These are phyloP conservation scores for Aurantiochytrium sp. DNA, from an alignment of 108 stramenopile genomes.

Conservation along the genomic window DNA sequence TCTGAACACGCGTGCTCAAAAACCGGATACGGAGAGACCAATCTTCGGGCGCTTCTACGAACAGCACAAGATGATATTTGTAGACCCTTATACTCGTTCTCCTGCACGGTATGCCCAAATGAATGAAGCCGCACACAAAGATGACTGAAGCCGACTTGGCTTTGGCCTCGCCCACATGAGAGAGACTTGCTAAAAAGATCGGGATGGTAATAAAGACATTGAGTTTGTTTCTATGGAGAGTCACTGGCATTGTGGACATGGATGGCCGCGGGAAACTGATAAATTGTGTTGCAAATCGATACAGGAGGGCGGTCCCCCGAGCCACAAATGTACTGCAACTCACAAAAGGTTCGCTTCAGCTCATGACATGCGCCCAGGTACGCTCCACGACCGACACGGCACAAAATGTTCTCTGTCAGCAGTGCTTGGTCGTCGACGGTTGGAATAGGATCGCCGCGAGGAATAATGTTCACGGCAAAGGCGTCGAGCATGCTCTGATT, in stretches of 20 bases:
- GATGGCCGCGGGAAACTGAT: neutral
- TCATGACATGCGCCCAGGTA: neutral
- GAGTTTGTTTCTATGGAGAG: neutral
- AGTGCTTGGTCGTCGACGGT: conserved; percentile 50
- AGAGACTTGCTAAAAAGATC: too few relatives aligned
- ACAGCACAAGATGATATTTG: too few relatives aligned
- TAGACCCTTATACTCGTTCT: too few relatives aligned
- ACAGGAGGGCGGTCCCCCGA: conserved; percentile 10
- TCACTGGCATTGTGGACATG: neutral
- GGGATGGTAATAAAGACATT: neutral
- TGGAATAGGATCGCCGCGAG: conserved; percentile 62
- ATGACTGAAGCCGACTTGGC: too few relatives aligned
- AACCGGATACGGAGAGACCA: too few relatives aligned
- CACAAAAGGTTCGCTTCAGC: neutral
- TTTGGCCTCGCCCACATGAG: too few relatives aligned
- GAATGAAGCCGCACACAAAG: too few relatives aligned
- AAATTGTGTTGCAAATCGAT: neutral
- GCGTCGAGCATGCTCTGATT: conserved; percentile 47
- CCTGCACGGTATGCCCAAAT: too few relatives aligned
- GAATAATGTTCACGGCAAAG: conserved; percentile 71
- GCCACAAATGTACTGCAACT: conserved; percentile 8
- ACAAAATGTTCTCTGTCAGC: neutral
- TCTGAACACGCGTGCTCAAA: too few relatives aligned
- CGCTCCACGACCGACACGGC: neutral
- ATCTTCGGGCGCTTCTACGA: too few relatives aligned